Conservation (phyloP, 2,329 filamentous ascomycete species). For the Fusarium incarnatum region DNA sequence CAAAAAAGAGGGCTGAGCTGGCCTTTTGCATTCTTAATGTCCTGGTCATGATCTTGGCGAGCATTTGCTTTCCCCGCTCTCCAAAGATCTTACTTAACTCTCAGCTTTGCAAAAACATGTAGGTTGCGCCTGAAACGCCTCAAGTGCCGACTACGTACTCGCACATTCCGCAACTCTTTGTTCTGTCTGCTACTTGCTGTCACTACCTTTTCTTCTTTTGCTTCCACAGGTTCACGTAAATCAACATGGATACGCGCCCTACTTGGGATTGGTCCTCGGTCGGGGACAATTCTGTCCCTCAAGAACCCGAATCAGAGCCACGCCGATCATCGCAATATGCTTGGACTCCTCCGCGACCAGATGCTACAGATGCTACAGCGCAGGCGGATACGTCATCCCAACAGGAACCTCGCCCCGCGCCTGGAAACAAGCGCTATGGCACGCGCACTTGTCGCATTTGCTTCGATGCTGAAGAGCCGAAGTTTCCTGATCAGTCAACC, state of each 20-base stretch:
- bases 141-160: constrained; percentile 24
- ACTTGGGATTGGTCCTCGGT: constrained; percentile 47
- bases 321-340: constrained; percentile 17
- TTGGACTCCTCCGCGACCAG: constrained; percentile 15
- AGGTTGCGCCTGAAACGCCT: constrained; percentile 44
- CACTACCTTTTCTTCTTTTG: constrained; percentile 28
- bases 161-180: constrained; percentile 14
- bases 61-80: constrained; percentile 40
- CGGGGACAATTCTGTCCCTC: constrained; percentile 24
- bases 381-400: not conserved
- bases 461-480: constrained; percentile 73
- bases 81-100: constrained; percentile 20
- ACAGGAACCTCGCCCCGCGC: constrained; percentile 24
- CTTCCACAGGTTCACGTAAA: constrained; percentile 36
- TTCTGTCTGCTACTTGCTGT: constrained; percentile 21
- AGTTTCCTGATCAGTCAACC: constrained; percentile 54
- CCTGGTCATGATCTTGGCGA: constrained; percentile 39
- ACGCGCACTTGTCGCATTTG: constrained; percentile 90
- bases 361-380: constrained; percentile 9
- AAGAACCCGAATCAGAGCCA: constrained; percentile 23
- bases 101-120: constrained; percentile 44
- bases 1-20: constrained; percentile 47
- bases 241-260: constrained; percentile 46
- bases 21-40: constrained; percentile 43
- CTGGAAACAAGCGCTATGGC: constrained; percentile 64